Evolutionary conservation across 164 flowering plant species (phyloP).

Genomic region (Kalanchoe fedtschenkoi): DNA sequence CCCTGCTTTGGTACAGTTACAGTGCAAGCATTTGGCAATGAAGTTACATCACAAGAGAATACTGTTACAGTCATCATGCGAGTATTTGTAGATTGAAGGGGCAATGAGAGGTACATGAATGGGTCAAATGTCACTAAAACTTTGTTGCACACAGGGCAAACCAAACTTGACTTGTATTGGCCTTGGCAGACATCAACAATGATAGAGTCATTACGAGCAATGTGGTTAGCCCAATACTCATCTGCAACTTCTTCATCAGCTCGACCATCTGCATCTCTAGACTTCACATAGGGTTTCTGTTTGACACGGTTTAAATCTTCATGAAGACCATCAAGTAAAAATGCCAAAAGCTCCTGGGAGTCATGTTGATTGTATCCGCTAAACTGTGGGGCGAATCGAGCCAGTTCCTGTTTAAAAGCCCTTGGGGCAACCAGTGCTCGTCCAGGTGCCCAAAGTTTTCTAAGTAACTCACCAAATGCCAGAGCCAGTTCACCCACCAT

Average conservation of each 20-base stretch:
- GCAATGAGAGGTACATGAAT: constrained; percentile 7
- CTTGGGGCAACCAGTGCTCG: constrained; percentile 77
- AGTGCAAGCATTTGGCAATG: background rate
- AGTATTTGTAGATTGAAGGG: background rate
- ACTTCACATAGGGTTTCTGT: constrained; percentile 76
- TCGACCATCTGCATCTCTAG: constrained; percentile 58
- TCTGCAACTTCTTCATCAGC: constrained; percentile 74
- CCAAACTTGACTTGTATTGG: constrained; percentile 4
- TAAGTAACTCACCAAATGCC: constrained; percentile 92
- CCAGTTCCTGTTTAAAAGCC: constrained; percentile 79
- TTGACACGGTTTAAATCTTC: constrained; percentile 92
- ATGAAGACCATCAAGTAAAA: constrained; percentile 88
- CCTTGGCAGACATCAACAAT: constrained; percentile 77
- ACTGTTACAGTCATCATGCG: constrained; percentile 5
- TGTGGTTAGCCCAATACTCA: constrained; percentile 78
- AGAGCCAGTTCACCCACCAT: constrained; percentile 90
- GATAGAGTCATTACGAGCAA: constrained; percentile 83
- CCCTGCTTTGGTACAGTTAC: background rate
- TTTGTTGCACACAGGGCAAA: constrained; percentile 6
- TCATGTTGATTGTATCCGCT: constrained; percentile 98
- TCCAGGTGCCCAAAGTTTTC: constrained; percentile 94
- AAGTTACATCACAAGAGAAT: background rate
- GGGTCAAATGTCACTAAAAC: constrained; percentile 6
- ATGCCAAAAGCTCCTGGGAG: constrained; percentile 95
- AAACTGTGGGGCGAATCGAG: constrained; percentile 96